These are phyloP conservation scores for Poa pratensis DNA, from an alignment of 176 grass and related monocot genomes.

Conservation along the genomic window DNA sequence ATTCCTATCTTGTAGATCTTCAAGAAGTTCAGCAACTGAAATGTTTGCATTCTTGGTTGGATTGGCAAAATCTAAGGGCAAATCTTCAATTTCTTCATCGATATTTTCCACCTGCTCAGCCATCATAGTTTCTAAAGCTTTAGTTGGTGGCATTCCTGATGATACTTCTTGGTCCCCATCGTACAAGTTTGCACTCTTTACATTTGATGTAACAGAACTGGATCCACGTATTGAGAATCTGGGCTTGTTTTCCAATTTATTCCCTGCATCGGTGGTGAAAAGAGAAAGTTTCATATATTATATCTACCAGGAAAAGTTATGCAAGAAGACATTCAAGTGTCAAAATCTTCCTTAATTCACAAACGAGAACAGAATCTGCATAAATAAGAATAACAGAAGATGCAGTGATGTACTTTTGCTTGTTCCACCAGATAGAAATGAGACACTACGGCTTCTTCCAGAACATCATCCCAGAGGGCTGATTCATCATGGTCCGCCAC, in stretches of 20 bases:
- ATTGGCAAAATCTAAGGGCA: constrained; percentile 39
- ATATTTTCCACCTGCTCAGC: constrained; percentile 50
- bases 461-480: constrained; percentile 46
- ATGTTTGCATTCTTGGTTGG: constrained; percentile 52
- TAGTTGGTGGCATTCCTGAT: constrained; percentile 37
- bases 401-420: constrained; percentile 45
- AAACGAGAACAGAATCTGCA: constrained; percentile 15
- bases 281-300: background rate
- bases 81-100: constrained; percentile 53
- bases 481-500: constrained; percentile 37
- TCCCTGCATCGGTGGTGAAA: constrained; percentile 48
- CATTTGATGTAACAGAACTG: constrained; percentile 32
- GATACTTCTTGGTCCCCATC: constrained; percentile 34
- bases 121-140: constrained; percentile 40
- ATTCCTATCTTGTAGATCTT: constrained; percentile 74
- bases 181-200: constrained; percentile 44
- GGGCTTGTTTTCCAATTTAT: constrained; percentile 52
- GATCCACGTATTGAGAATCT: constrained; percentile 63
- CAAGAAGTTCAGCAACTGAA: constrained; percentile 89
- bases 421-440: constrained; percentile 33
- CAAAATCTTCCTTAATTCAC: background rate
- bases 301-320: constrained; percentile 4
- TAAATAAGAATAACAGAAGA: constrained; percentile 7
- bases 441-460: constrained; percentile 45
- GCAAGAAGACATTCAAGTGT: background rate